Base-by-base conservation (phyloP, 2,329 filamentous ascomycete species). In the Epichloe uncinata region DNA sequence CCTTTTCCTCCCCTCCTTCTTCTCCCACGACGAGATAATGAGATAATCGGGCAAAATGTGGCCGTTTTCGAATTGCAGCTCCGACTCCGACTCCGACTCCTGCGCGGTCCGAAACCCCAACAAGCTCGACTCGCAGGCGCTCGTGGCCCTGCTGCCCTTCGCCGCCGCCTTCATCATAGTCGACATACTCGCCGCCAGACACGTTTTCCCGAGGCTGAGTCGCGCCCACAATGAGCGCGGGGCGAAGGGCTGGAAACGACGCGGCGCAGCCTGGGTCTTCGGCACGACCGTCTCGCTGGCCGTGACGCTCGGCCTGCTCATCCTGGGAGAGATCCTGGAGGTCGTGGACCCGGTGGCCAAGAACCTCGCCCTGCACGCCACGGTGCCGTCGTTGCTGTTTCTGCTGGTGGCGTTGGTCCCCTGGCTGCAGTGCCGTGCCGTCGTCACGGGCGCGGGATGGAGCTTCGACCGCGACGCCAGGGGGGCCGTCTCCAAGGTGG, bases 261-360 rank as follows among this genome's bases (percentile, higher is more conserved):
- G 73, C 22, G 62, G 76, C 12, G 76, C 81, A 2, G 82, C 80
- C 13, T 67, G 76, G 51, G 81, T 85, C 1, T 94, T 94, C 64
- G 82, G 85, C 6, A 76, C 80, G 1, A 94, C 86, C 9, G 78
- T 93, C 36, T 87, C 81, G 1, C 73, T 94, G 8, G 84, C 87
- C 5, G 77, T 84, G 37, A 85, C 91, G 1, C 72, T 95, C 43
- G 87, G 82, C 3, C 83, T 90, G 66, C 69, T 95, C 56, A 85
- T 95, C 43, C 74, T 95, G 8, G 88, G 86, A 58, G 88, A 95
- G 66, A 87, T 95, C 42, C 81, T 85, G 26, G 86, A 87, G 59
- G 74, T 84, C 5, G 74, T 87, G n/a, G 77, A 83, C 55, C 74
- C 81, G 6, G 71, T 72, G 34, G 86, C 85, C 12, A 74, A 87